A percentile compares a stretch with the other conserved stretches of the same genome.
Evolutionary conservation across 73 alveolate species (phyloP).

Genomic region (Diophrys sp.): DNA sequence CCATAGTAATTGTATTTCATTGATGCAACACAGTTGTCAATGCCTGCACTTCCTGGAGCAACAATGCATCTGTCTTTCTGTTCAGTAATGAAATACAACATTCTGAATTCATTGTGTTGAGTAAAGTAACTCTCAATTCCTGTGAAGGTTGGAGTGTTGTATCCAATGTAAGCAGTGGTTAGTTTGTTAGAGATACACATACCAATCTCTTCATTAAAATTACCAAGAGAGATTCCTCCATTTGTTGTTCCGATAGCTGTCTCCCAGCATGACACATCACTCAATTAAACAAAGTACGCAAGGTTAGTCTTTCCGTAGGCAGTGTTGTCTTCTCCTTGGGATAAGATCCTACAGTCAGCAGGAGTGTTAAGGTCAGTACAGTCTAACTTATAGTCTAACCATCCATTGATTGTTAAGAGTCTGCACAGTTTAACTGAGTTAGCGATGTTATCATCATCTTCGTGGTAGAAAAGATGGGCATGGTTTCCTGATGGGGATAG

Average conservation of each 20-base stretch:
- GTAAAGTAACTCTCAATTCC: background rate
- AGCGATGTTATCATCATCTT: background rate
- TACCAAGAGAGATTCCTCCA: background rate
- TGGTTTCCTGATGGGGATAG: background rate
- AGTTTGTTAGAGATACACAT: background rate
- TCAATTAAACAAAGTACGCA: background rate
- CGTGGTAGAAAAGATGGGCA: background rate
- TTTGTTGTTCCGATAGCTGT: background rate
- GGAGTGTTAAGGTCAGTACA: background rate
- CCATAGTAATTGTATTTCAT: too few species aligned
- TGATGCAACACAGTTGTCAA: too few species aligned
- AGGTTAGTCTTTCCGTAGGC: background rate
- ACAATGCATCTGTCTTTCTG: too few species aligned
- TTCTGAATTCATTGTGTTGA: background rate
- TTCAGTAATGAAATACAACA: too few species aligned
- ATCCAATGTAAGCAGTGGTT: background rate
- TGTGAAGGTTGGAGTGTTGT: background rate
- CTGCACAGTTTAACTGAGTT: background rate
- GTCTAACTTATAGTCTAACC: background rate
- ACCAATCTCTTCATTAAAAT: background rate
- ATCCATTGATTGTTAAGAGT: background rate
- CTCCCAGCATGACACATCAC: background rate
- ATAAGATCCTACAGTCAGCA: too few species aligned
- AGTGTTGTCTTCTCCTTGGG: background rate
- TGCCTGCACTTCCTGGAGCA: too few species aligned